These are phyloP conservation scores for Penicillium sp. DNA, from an alignment of 2,329 filamentous ascomycete species.

Conservation along the genomic window DNA sequence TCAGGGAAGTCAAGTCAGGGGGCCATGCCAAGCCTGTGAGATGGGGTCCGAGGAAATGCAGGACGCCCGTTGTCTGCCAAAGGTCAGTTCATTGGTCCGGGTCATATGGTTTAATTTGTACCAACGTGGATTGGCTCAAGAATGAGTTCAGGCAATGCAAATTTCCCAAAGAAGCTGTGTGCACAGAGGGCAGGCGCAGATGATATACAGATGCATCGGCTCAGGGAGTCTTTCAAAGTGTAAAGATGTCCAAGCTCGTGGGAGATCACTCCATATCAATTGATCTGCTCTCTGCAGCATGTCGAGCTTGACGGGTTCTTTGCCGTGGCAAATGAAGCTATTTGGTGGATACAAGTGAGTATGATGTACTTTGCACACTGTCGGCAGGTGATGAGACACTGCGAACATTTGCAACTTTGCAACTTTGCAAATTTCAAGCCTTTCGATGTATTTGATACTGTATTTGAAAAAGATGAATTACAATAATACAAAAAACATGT, in stretches of 20 bases:
- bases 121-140: not conserved
- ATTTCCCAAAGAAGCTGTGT: slow-evolving; percentile 3
- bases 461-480: not conserved
- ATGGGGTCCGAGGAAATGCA: slow-evolving; percentile 4
- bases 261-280: not conserved
- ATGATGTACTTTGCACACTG: not conserved
- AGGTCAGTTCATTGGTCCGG: slow-evolving; percentile 17
- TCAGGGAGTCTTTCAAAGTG: not conserved
- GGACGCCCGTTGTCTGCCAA: not conserved
- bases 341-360: not conserved
- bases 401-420: not conserved
- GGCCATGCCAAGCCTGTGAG: slow-evolving; percentile 4
- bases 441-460: slow-evolving; percentile 6
- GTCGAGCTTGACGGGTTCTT: slow-evolving; percentile 7
- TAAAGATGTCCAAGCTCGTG: not conserved
- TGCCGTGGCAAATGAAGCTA: slow-evolving; percentile 7
- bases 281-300: not conserved
- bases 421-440: not conserved
- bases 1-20: not conserved
- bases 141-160: slow-evolving; percentile 1
- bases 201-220: not conserved
- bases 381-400: not conserved
- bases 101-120: slow-evolving; percentile 2
- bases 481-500: slow-evolving; percentile 10
- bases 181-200: not conserved